Percentiles rank a stretch among this genome's conserved stretches.
Evolutionary conservation across 2,329 filamentous ascomycete genomes (phyloP).

Genomic region (Chrysosporium keratinophilum): DNA sequence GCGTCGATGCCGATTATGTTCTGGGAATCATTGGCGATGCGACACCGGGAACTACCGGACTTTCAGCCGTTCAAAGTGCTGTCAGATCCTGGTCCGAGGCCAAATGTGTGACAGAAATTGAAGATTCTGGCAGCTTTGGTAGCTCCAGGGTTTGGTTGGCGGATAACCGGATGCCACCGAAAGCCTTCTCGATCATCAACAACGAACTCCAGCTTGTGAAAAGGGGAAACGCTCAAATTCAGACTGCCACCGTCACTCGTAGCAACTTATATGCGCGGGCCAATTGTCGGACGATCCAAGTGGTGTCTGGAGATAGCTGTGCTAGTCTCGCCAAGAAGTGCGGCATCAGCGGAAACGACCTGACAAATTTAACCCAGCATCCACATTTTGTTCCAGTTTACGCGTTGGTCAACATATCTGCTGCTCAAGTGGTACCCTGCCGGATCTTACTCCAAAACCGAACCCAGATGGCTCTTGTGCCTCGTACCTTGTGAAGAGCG

Average conservation of each 20-base stretch:
- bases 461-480: conserved; percentile 32
- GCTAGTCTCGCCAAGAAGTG: conserved; percentile 30
- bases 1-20: neutral
- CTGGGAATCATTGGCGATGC: neutral
- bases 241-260: too few species aligned
- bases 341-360: conserved; percentile 33
- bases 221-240: too few species aligned
- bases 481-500: conserved; percentile 25
- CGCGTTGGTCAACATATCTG: conserved; percentile 28
- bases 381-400: conserved; percentile 25
- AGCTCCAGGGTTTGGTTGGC: neutral
- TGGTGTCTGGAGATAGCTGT: conserved; percentile 32
- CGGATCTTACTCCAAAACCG: conserved; percentile 29
- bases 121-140: neutral
- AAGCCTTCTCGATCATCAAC: too few species aligned
- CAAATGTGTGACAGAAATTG: neutral
- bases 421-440: conserved; percentile 28
- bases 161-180: neutral
- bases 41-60: neutral
- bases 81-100: conserved; percentile 4
- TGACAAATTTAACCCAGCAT: conserved; percentile 30
- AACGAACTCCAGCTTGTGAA: too few species aligned
- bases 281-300: conserved; percentile 19
- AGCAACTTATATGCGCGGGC: neutral
- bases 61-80: neutral